phyloP scores from a whole-genome alignment of 257 asterid genomes.

The Hygrophila difformis region DNA sequence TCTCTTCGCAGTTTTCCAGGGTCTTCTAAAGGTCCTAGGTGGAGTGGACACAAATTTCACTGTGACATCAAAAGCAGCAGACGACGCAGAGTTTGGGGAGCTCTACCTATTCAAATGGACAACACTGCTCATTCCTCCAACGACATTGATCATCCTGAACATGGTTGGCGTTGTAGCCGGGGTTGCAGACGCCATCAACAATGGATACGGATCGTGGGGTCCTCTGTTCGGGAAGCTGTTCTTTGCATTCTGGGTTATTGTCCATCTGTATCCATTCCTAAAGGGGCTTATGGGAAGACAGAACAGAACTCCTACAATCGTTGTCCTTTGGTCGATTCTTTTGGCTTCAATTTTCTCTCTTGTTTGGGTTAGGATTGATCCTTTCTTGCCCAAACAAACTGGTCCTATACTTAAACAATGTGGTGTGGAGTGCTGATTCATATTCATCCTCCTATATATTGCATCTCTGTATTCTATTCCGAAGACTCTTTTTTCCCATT shows the following conservation, averaged over 20 bases:
- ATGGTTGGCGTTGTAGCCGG: slow-evolving; percentile 90
- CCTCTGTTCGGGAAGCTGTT: slow-evolving; percentile 75
- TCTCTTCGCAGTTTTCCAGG: slow-evolving; percentile 81
- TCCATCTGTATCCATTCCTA: slow-evolving; percentile 80
- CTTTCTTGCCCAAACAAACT: slow-evolving; percentile 82
- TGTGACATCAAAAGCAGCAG: slow-evolving; percentile 67
- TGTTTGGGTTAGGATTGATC: slow-evolving; percentile 87
- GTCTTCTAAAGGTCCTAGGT: slow-evolving; percentile 76
- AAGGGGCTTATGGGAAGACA: slow-evolving; percentile 86
- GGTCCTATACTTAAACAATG: slow-evolving; percentile 78
- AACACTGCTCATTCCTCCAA: slow-evolving; percentile 79
- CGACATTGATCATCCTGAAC: slow-evolving; percentile 62
- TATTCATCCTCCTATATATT: too few relatives aligned
- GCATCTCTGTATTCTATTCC: too few relatives aligned
- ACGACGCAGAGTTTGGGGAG: slow-evolving; percentile 67
- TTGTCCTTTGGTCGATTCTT: slow-evolving; percentile 77
- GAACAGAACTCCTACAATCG: slow-evolving; percentile 79
- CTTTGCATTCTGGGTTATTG: slow-evolving; percentile 87
- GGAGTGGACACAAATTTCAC: slow-evolving; percentile 86
- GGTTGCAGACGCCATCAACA: slow-evolving; percentile 68
- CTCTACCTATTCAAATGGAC: slow-evolving; percentile 93
- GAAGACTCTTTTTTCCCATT: too few relatives aligned
- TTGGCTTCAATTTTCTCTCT: slow-evolving; percentile 76
- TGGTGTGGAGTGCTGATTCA: slow-evolving; percentile 81
- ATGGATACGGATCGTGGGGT: slow-evolving; percentile 75